Base-by-base conservation (phyloP, 768 basidiomycete species). In the Stropharia rugosoannulata region DNA sequence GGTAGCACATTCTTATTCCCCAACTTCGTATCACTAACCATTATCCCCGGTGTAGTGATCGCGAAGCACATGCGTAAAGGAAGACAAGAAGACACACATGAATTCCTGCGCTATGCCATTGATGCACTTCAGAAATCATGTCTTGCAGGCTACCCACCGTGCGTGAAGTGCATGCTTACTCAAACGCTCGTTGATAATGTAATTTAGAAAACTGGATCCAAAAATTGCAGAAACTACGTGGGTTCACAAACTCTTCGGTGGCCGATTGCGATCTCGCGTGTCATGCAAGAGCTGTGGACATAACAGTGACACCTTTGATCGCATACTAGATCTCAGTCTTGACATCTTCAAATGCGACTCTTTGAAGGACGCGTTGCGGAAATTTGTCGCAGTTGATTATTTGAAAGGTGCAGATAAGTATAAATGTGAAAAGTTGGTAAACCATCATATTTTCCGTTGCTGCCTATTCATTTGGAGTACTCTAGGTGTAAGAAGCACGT, bases 51-150 rank as follows among this genome's bases (percentile, higher is more conserved):
- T 42, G 54, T 22, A 98, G 94, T 78, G 7, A 95, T 98, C 56
- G 95, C 95, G 13, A 95, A 94, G 68, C 87, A 92, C 64, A 86
- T 98, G 84, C 84, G 87, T 40, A 82, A 75, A 71, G 94, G 93
- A n/a, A 77, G 93, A 62, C 97, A 99, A 69, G 97, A 99, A 67
- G 97, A 99, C 68, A 87, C 97, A 8, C 97, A 99, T 67, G 97
- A 99, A 71, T 98, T 98, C 66, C 84, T 99, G 47, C 87, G 97
- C 32, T 97, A 95, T 70, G 86, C 88, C 16, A 86, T 98, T 29
- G 97, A 99, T 64, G 89, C 87, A 25, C 72, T 98, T 50, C 97
- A 98, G 70, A 90, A 86, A 64, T 82, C 89, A 6, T 91, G 89
- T 67, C 75, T 95, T 54, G 81, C 82, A 45, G 90, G 87, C 15